Percentiles rank a stretch among this genome's conserved stretches.
These are phyloP conservation scores for Carex pumila DNA, from an alignment of 176 grass and related monocot genomes.

Conservation along the genomic window DNA sequence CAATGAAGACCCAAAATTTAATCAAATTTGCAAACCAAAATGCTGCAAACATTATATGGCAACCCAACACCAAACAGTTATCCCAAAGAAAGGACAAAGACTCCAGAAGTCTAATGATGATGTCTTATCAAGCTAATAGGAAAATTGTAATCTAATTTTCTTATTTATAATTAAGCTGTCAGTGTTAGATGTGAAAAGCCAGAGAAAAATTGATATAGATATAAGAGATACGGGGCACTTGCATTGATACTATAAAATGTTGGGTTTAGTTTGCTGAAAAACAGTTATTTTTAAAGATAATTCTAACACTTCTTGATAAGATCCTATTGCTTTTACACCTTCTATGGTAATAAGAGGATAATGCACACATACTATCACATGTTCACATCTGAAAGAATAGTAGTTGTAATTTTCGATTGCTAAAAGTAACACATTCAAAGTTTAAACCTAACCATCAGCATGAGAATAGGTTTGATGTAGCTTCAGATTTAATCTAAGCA, in stretches of 20 bases:
- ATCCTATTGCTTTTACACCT: neutral
- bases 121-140: neutral
- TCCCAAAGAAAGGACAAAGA: neutral
- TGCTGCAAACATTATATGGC: neutral
- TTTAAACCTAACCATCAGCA: neutral
- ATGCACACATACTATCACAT: neutral
- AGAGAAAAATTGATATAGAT: neutral
- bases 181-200: neutral
- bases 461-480: neutral
- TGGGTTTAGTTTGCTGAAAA: neutral
- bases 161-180: neutral
- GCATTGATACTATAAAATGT: neutral
- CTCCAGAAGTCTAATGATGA: neutral
- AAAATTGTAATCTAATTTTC: neutral
- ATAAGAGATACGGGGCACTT: neutral
- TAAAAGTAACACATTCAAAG: neutral
- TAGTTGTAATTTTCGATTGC: neutral
- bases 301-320: neutral
- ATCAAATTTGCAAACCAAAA: neutral
- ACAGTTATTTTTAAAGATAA: neutral
- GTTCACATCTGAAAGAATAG: neutral
- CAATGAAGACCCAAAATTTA: neutral
- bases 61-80: neutral
- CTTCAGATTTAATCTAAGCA: neutral
- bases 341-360: neutral